Evolutionary conservation across 1,284 basidiomycete genomes (phyloP), one percentile per base, ranked within the genome.

Genomic region (Trametes polyzona): DNA sequence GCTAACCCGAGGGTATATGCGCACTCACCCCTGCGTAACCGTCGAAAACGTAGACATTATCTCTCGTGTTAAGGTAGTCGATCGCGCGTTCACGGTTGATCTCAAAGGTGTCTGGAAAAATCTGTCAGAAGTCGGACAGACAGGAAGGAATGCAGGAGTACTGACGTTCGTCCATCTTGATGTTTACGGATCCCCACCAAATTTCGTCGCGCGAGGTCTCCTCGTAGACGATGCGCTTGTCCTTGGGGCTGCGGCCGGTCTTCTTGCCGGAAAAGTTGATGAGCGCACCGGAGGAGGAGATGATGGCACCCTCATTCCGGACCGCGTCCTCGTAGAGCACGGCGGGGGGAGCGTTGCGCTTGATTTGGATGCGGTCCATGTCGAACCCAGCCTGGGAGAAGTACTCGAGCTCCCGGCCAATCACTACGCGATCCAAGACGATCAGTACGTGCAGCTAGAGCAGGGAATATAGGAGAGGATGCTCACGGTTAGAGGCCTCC

Each of bases 231-330:
- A 99, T 98, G 69, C 97, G 95, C 87, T 99, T 99, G 87, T 99
- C 97, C 77, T 99, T 99, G 62, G 97, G 96, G 68, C 88, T 92
- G 55, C 97, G 88, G 61, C 97, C 97, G 3, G 97, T 99, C 84
- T 99, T 99, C 84, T 98, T 99, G 43, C 96, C 96, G 16, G 95
- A 98, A 73, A 98, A 99, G 86, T 99, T 99, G 87, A 99, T 99
- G 67, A 99, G 82, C 21, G 96, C 96, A 64, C 97, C 96, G 17
- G 88, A 93, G 35, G 92, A 90, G 49, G 97, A 96, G 78, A 99
- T 94, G 79, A 98, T 92, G 68, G 96, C 96, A 63, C 96, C 96
- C 74, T 99, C 96, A 76, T 98, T 97, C 67, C 92, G 88, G 78
- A 98, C 91, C 69, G 96, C 96, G 70, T 99, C 97, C 74, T 99